Evolutionary conservation across 2,329 filamentous ascomycete species (phyloP), one percentile per base, ranked within the genome.

Genomic region (Rhexocercosporidium sp.): DNA sequence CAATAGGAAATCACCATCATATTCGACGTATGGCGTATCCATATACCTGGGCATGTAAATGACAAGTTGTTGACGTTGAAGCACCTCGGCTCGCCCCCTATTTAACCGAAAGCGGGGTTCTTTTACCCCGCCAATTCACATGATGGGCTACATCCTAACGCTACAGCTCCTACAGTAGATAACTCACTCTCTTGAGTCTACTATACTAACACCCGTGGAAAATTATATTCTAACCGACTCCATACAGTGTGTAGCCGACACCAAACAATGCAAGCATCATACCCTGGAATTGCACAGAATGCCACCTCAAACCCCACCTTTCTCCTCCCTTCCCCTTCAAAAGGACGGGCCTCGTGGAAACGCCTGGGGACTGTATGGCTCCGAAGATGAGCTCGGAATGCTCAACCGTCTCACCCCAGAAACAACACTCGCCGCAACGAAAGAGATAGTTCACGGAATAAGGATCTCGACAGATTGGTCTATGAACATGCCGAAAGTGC

Each of bases 321-420:
- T 82, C 60, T 78, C 81, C 62, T 73, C 77, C 20, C 76, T 84
- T 1, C 81, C 81, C 2, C 72, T 78, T 7, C 77, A 80, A 31
- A 70, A 79, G 47, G 77, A 76, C 20, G 80, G 81, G 69, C 81
- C 81, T 0, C 75, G 78, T 67, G 81, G 79, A 62, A 80, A 78
- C 64, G 75, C 78, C 6, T 84, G 82, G 82, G 81, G 82, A 3
- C 64, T 83, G 4, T 77, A 81, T 59, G 82, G 82, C 62, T 73
- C 79, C 49, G 79, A 81, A 53, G 81, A 83, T 70, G 69, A 80
- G 25, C 77, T 79, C 27, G 82, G 82, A 1, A 81, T 78, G 12
- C 72, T 83, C 20, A 84, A 84, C 69, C 74, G 81, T 5, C 74
- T 84, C 46, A 83, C 81, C 0, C 77, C 78, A 1, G 78, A 80